Evolutionary conservation across 805 yeast species (phyloP).

Genomic region (Metschnikowia shivogae): DNA sequence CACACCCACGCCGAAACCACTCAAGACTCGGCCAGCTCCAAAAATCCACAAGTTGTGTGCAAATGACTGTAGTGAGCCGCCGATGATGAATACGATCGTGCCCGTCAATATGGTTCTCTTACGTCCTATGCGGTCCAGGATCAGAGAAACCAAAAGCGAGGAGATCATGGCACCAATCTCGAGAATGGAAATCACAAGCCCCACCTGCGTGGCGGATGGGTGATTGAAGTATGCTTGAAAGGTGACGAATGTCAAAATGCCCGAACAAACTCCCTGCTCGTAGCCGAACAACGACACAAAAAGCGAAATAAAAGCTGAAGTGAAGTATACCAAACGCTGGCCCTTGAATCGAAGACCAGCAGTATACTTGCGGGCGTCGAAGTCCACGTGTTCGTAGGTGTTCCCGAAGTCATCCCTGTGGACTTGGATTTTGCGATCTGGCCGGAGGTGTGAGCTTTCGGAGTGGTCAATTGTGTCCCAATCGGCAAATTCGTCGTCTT

Average conservation of each 20-base stretch:
- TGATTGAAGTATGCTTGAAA: slow-evolving; percentile 43
- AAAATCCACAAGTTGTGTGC: slow-evolving; percentile 51
- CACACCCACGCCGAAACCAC: slow-evolving; percentile 86
- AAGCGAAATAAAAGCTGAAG: slow-evolving; percentile 42
- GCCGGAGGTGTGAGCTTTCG: slow-evolving; percentile 10
- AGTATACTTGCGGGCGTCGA: slow-evolving; percentile 33
- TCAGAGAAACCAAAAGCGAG: slow-evolving; percentile 16
- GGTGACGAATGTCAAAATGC: slow-evolving; percentile 69
- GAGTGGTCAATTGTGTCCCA: slow-evolving; percentile 14
- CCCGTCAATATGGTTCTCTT: slow-evolving; percentile 19
- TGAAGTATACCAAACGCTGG: slow-evolving; percentile 37
- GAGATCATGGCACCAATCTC: slow-evolving; percentile 21
- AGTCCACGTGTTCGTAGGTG: slow-evolving; percentile 33
- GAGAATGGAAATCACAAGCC: slow-evolving; percentile 18
- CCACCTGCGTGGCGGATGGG: slow-evolving; percentile 17
- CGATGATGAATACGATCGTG: slow-evolving; percentile 15
- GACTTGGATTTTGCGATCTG: background rate
- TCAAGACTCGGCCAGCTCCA: slow-evolving; percentile 70
- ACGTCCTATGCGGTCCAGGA: slow-evolving; percentile 18
- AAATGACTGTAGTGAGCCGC: slow-evolving; percentile 24
- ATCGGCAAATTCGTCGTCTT: slow-evolving; percentile 12
- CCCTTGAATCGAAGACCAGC: slow-evolving; percentile 34
- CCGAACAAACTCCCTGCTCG: slow-evolving; percentile 82
- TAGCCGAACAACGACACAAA: slow-evolving; percentile 32
- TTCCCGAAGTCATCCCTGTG: slow-evolving; percentile 32